These are phyloP conservation scores for Lipomyces starkeyi DNA, from an alignment of 805 yeast species.

Conservation along the genomic window DNA sequence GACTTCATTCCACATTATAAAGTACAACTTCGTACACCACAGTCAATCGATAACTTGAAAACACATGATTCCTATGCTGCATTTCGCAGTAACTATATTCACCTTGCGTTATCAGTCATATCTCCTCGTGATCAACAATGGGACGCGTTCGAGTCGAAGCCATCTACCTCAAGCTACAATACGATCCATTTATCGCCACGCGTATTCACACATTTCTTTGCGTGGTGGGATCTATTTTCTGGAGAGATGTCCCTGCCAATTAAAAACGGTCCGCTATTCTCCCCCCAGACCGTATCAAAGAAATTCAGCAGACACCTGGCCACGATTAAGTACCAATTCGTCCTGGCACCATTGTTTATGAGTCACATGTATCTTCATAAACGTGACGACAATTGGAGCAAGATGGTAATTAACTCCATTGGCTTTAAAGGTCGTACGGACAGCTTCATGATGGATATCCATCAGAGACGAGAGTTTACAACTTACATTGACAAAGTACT, in stretches of 20 bases:
- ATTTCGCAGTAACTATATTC: constrained; percentile 82
- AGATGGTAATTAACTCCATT: constrained; percentile 53
- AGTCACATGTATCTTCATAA: constrained; percentile 71
- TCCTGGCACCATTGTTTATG: constrained; percentile 72
- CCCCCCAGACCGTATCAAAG: constrained; percentile 51
- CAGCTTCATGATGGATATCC: constrained; percentile 66
- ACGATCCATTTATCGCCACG: constrained; percentile 78
- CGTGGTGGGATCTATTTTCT: constrained; percentile 89
- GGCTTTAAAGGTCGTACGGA: constrained; percentile 73
- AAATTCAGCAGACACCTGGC: constrained; percentile 77
- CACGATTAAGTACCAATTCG: constrained; percentile 80
- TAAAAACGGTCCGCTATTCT: constrained; percentile 73
- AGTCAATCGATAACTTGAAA: constrained; percentile 52
- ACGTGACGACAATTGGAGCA: constrained; percentile 51
- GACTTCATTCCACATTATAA: constrained; percentile 68
- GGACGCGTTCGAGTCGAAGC: constrained; percentile 31
- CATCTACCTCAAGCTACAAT: constrained; percentile 54
- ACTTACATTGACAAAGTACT: constrained; percentile 25
- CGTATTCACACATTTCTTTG: constrained; percentile 67
- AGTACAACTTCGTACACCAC: constrained; percentile 64
- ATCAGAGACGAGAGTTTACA: constrained; percentile 55
- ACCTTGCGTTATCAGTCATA: constrained; percentile 64
- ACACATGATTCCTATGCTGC: constrained; percentile 80
- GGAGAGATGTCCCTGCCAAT: constrained; percentile 80
- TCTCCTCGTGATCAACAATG: constrained; percentile 48